A percentile compares a stretch with the other conserved stretches of the same genome.
These are phyloP conservation scores for Apiospora marii DNA, from an alignment of 2,329 filamentous ascomycete genomes.

Conservation along the genomic window DNA sequence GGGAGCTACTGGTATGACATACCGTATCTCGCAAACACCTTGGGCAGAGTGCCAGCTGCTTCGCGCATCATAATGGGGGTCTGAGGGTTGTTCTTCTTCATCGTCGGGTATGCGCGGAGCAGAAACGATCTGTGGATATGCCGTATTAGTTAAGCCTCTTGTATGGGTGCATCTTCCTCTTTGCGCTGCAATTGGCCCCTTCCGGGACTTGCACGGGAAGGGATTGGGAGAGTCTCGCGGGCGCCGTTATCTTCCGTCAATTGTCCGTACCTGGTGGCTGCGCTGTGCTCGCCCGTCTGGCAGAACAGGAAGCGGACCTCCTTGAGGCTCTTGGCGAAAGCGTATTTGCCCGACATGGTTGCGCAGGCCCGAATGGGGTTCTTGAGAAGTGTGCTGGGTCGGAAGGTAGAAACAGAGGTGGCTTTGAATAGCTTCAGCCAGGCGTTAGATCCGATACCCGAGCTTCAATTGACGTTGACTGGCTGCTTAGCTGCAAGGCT, in stretches of 20 bases:
- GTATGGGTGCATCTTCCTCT: not conserved
- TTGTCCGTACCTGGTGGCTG: slow-evolving; percentile 76
- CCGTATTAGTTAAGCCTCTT: not conserved
- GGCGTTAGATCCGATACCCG: not conserved
- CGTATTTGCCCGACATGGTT: slow-evolving; percentile 89
- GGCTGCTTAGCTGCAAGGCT: slow-evolving; percentile 11
- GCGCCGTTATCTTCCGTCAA: not conserved
- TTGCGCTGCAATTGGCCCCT: not conserved
- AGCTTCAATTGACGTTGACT: slow-evolving; percentile 14
- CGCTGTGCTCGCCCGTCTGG: slow-evolving; percentile 91
- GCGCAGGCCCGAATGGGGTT: slow-evolving; percentile 12
- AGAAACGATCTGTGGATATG: slow-evolving; percentile 76
- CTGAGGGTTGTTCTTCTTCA: slow-evolving; percentile 99
- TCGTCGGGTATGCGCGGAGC: slow-evolving; percentile 89
- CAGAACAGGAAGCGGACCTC: slow-evolving; percentile 98
- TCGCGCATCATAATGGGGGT: slow-evolving; percentile 95
- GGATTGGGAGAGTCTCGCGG: not conserved
- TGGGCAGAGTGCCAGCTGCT: slow-evolving; percentile 82
- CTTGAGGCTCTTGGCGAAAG: slow-evolving; percentile 86
- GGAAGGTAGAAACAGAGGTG: slow-evolving; percentile 22
- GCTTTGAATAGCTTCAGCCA: slow-evolving; percentile 27
- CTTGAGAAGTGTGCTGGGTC: slow-evolving; percentile 30
- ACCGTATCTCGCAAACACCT: slow-evolving; percentile 94
- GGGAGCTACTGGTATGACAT: slow-evolving; percentile 42
- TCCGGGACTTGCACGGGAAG: not conserved